These are phyloP conservation scores for Stereum hirsutum DNA, from an alignment of 1,284 basidiomycete species.

Conservation along the genomic window DNA sequence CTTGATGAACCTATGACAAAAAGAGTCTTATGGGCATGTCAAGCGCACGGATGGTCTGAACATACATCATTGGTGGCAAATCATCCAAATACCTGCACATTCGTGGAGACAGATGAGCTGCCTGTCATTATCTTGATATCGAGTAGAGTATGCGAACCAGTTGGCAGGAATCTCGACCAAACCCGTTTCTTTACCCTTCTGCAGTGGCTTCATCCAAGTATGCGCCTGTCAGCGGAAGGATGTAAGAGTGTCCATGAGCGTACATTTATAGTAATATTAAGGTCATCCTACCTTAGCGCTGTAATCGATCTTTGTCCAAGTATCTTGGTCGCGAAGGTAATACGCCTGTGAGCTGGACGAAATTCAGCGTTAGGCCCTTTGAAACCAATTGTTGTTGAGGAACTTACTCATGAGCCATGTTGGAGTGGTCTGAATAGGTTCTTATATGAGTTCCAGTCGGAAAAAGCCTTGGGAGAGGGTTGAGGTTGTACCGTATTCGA, in stretches of 20 bases:
- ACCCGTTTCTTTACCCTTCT: constrained; percentile 56
- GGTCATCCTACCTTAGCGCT: too few species aligned
- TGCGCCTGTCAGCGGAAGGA: too few species aligned
- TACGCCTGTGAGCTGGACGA: constrained; percentile 57
- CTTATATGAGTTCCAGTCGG: too few species aligned
- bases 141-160: constrained; percentile 36
- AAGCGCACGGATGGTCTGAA: not conserved
- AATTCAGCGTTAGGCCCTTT: not conserved
- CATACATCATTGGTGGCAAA: constrained; percentile 62
- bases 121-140: too few species aligned
- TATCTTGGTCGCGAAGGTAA: constrained; percentile 61
- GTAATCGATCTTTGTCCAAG: constrained; percentile 74
- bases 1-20: constrained; percentile 53
- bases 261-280: too few species aligned
- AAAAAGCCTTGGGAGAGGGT: not conserved
- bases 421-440: constrained; percentile 47
- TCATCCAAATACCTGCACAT: constrained; percentile 49
- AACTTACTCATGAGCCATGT: constrained; percentile 53
- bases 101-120: not conserved
- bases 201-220: constrained; percentile 72
- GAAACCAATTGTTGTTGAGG: not conserved
- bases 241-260: too few species aligned
- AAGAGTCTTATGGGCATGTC: not conserved
- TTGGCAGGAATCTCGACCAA: constrained; percentile 68
- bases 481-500: constrained; percentile 58